Conservation (phyloP, 1,284 basidiomycete genomes). For the Papiliotrema nemorosa region DNA sequence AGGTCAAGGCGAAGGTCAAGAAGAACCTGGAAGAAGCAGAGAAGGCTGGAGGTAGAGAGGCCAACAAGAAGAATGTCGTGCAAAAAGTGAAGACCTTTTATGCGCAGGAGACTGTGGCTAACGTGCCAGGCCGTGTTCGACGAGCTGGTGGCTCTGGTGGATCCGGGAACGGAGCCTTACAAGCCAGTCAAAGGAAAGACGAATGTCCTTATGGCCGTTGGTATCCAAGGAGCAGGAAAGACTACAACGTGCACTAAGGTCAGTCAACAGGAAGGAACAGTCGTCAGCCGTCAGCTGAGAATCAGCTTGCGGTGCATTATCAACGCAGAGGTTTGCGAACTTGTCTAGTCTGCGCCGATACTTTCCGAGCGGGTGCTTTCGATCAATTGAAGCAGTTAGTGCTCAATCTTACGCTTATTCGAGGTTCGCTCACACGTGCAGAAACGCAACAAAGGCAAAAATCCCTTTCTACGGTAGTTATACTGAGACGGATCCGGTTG, state of each 20-base stretch:
- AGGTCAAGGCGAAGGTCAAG: constrained; percentile 74
- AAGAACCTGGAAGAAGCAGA: constrained; percentile 57
- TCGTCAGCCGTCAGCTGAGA: too few relatives aligned
- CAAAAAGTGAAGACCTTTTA: constrained; percentile 67
- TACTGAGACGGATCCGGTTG: constrained; percentile 96
- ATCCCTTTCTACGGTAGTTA: constrained; percentile 99
- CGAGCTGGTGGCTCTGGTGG: constrained; percentile 90
- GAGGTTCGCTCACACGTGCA: constrained; percentile 2
- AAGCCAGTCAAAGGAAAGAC: constrained; percentile 93
- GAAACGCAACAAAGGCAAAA: constrained; percentile 89
- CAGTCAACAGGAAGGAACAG: too few relatives aligned
- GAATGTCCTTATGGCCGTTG: constrained; percentile 97
- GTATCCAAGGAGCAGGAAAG: constrained; percentile 96
- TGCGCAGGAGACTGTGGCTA: not conserved
- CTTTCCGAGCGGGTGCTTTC: constrained; percentile 98
- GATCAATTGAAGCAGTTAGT: constrained; percentile 87
- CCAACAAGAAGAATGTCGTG: constrained; percentile 77
- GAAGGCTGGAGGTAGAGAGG: constrained; percentile 73
- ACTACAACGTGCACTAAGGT: constrained; percentile 94
- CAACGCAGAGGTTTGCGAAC: constrained; percentile 96
- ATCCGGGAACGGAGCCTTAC: constrained; percentile 89
- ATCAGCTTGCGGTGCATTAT: constrained; percentile 85
- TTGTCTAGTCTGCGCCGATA: constrained; percentile 98
- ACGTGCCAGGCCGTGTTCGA: constrained; percentile 81
- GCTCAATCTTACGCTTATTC: not conserved